These are phyloP conservation scores for Candida wancherniae DNA, from an alignment of 805 yeast genomes.

Conservation along the genomic window DNA sequence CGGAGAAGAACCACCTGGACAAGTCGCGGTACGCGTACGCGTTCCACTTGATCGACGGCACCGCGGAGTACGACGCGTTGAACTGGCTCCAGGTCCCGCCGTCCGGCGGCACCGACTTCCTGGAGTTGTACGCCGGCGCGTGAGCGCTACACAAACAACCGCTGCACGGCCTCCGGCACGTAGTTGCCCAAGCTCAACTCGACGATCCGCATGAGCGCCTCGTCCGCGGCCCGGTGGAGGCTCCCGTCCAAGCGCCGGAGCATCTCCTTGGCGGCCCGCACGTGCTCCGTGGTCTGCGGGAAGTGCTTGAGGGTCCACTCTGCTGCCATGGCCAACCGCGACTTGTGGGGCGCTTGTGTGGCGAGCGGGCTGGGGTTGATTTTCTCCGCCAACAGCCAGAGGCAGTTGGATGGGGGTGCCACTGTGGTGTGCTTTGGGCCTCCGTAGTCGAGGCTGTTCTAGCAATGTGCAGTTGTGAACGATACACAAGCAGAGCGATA, in stretches of 20 bases:
- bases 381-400: too few relatives aligned
- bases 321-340: slow-evolving; percentile 3
- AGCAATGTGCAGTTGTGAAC: too few relatives aligned
- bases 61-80: slow-evolving; percentile 50
- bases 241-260: slow-evolving; percentile 2
- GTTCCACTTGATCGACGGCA: slow-evolving; percentile 74
- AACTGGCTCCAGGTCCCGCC: slow-evolving; percentile 82
- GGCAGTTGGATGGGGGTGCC: too few relatives aligned
- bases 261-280: neutral
- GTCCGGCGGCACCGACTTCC: slow-evolving; percentile 58
- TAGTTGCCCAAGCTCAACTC: slow-evolving; percentile 4
- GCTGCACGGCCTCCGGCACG: slow-evolving; percentile 5
- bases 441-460: too few relatives aligned
- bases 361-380: too few relatives aligned
- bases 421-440: too few relatives aligned
- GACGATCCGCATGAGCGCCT: slow-evolving; percentile 1
- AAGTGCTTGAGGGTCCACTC: slow-evolving; percentile 5
- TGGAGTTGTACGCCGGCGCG: slow-evolving; percentile 35
- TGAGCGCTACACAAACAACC: neutral
- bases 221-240: slow-evolving; percentile 1
- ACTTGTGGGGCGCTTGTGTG: too few relatives aligned
- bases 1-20: slow-evolving; percentile 52
- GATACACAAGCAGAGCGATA: too few relatives aligned
- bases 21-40: slow-evolving; percentile 72
- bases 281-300: slow-evolving; percentile 1